Evolutionary conservation across 2,329 filamentous ascomycete species (phyloP), one percentile per base, ranked within the genome.

Genomic region (Rugonectria rugulosa): DNA sequence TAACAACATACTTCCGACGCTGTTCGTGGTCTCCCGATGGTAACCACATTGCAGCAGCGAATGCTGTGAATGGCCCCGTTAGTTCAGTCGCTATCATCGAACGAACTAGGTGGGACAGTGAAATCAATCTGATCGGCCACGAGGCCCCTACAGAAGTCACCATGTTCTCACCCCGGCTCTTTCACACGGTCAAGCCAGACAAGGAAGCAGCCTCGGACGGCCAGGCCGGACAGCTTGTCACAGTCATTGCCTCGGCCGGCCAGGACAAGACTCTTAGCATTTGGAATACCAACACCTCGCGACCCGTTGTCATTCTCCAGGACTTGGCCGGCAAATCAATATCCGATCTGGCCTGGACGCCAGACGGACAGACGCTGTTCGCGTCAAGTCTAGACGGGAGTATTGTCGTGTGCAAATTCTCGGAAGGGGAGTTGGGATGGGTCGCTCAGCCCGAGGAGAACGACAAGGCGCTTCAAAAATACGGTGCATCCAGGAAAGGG

Each of bases 11-110:
- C 73, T 99, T 99, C 72, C 86, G 95, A 57, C 83, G 95, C 61
- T 98, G 93, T 72, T 98, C 94, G 2, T 99, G 95, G 95, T 97
- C 92, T 2, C 96, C 95, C 0, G 95, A 99, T 72, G 95, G 95
- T 7, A 93, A 94, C 68, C 94, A 98, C 67, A 98, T 99, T 59
- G 95, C 95, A 4, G 95, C 95, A 4, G 92, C 95, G 6, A 99
- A 99, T 72, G 93, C 95, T 0, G 93, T 97, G 17, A 99, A 99
- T 70, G 95, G 95, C 0, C 96, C 95, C 2, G 95, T 99, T 20
- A 97, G 92, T 76, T 97, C 94, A 1, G 94, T 98, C 26, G 94
- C 95, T 5, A 98, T 99, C 55, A 92, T 99, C 52, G 92, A 95
- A 70, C 89, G 95, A 64, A 89, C 91, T 15, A 85, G 86, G 31